Evolutionary conservation across 768 basidiomycete genomes (phyloP), one percentile per base, ranked within the genome.

Genomic region (Pluteus cervinus): DNA sequence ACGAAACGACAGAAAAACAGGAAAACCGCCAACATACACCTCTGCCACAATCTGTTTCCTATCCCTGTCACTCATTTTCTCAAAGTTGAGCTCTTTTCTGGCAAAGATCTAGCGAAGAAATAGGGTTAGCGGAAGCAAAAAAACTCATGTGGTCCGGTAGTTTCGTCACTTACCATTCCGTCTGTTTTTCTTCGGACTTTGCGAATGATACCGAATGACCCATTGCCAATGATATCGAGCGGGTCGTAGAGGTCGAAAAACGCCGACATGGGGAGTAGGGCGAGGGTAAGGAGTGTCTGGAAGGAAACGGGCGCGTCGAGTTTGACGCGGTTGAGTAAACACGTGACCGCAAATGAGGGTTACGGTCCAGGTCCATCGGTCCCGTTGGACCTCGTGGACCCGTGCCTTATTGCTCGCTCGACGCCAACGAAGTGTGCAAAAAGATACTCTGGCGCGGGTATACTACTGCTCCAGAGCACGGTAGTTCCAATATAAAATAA

Each of bases 21-120:
- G 10, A 5, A 20, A 24, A 23, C 9, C 3, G 14, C 16, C 7
- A 17, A 73, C 90, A 52, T 57, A 97, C 94, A 98, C 96, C 79
- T 99, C 96, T 8, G 93, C 80, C 3, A 96, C 86, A 37, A 99
- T 93, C 59, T 98, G 96, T 57, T 92, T 92, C 49, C 91, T 76
- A 56, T 99, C 96, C 25, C 91, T 76, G 58, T 97, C 91, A 24
- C 75, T 84, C 94, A 99, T 97, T 34, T 86, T 78, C 53, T 94
- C 91, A 62, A 97, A 99, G 62, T 97, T 92, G 51, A 99, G 79
- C 60, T 99, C 92, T 54, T 99, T 96, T 23, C 90, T 69, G 4
- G 93, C 93, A 48, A 90, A 86, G 23, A 84, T 56, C 87, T 90
- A 46, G 6, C 5, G 7, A 17, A n/a, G 14, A 24, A 22, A 10